These are phyloP conservation scores for Diatrype stigma DNA, from an alignment of 2,329 filamentous ascomycete species.

Conservation along the genomic window DNA sequence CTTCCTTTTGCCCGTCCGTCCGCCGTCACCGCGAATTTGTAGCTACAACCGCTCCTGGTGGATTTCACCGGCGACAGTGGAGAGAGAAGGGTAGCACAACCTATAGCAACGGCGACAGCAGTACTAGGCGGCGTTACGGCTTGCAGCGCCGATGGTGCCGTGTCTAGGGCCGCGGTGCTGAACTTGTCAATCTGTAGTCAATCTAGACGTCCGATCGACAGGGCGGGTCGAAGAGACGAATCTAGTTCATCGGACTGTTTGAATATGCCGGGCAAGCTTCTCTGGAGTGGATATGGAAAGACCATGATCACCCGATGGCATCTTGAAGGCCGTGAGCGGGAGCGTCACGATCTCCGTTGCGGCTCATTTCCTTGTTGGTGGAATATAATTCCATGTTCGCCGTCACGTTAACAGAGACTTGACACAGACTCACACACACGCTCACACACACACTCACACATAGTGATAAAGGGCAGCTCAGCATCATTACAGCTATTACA, in stretches of 20 bases:
- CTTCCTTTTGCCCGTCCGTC: slow-evolving; percentile 3
- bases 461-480: too few relatives aligned
- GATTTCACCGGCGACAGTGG: slow-evolving; percentile 14
- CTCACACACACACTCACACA: too few relatives aligned
- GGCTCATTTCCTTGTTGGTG: slow-evolving; percentile 7
- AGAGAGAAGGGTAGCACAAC: slow-evolving; percentile 8
- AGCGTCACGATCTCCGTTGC: slow-evolving; percentile 6
- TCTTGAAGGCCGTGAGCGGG: slow-evolving; percentile 2
- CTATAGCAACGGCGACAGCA: not conserved
- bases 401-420: too few relatives aligned
- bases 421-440: too few relatives aligned
- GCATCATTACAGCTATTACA: too few relatives aligned
- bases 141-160: slow-evolving; percentile 10
- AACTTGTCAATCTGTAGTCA: slow-evolving; percentile 9
- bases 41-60: slow-evolving; percentile 13
- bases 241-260: slow-evolving; percentile 4
- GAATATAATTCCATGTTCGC: too few relatives aligned
- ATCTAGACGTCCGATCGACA: slow-evolving; percentile 4
- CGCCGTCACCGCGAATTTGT: slow-evolving; percentile 9
- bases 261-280: slow-evolving; percentile 3
- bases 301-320: slow-evolving; percentile 5
- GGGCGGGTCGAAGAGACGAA: not conserved
- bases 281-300: slow-evolving; percentile 10
- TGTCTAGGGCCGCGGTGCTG: slow-evolving; percentile 8
- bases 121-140: slow-evolving; percentile 8